Evolutionary conservation across 2,329 filamentous ascomycete genomes (phyloP), one percentile per base, ranked within the genome.

Genomic region (Penicillium concentricum): DNA sequence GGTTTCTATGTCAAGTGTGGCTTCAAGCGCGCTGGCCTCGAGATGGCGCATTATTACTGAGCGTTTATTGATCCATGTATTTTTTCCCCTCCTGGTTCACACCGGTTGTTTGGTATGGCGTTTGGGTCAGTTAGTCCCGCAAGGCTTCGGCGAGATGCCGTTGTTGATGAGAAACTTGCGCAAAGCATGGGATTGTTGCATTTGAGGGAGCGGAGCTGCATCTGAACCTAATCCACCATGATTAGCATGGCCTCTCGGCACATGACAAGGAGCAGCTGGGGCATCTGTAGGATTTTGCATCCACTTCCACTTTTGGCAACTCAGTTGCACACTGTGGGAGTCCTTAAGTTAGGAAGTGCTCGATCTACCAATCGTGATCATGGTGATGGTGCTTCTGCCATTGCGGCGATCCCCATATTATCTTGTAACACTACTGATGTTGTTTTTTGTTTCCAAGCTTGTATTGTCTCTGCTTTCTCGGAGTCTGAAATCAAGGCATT

Each of bases 1-100:
- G 93, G 92, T 22, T 97, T 99, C 81, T 99, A 99, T 75, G 83
- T 96, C 75, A 97, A 97, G 83, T 97, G 94, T 77, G 93, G 93
- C 57, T 97, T 96, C 77, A 89, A 91, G 77, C 82, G 91, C 60
- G 93, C 92, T 28, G 94, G 94, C 16, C 79, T 97, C 55, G 91
- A 99, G 78, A 97, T 99, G 94, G 92, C 93, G 42, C 91, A 96
- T 80, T 96, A 96, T 78, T 94, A 95, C 73, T 76, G 67, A 67
- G 55, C 45, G 5, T 28, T 54, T 34, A 20, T 43, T 32, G 26
- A 44, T 54, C 6, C 9, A 12, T 22, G 44, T 34, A 37, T 22
- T 44, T 38, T 59, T 58, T 37, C 15, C 28, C 22, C 35, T 37
- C 44, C 47, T 43, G 44, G 52, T 59, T 30, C 42, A 45, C n/a